Evolutionary conservation across 2,329 filamentous ascomycete species (phyloP), one percentile per base, ranked within the genome.

Genomic region (Herpomyces periplanetae): DNA sequence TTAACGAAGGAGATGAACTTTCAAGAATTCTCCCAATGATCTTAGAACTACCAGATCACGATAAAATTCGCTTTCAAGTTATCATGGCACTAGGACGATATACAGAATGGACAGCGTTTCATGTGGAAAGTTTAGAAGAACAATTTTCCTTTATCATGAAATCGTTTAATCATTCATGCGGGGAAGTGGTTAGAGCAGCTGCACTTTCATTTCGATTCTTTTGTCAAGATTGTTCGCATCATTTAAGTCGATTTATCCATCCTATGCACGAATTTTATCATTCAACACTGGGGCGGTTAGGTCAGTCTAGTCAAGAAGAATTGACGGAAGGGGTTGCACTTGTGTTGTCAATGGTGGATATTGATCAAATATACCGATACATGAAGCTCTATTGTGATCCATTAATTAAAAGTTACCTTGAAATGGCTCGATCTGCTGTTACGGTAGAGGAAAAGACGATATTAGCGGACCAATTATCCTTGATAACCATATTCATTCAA

Each of bases 31-130:
- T 96, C 42, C 73, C 73, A 8, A 47, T 96, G 22, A 57, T 96
- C 25, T 69, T 87, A 5, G 66, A 84, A 33, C 85, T 96, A 24
- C 80, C 80, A 0, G 61, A 66, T 31, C 80, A 96, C 31, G 69
- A 91, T 39, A 96, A 91, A 43, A 52, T 96, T n/a, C 68, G 73
- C 4, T 96, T 96, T 39, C 75, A 85, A 25, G 75, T 75, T 4
- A 87, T 91, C 31, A 88, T 96, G 71, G 73, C 84, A 3, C 51
- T 96, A 10, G 80, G 71, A 14, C 55, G 80, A 25, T 96, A 96
- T 34, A 96, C 84, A 0, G 75, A 91, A 37, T 96, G 80, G 80
- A 96, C 84, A 1, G 58, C 80, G 3, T 59, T 69, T 18, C 80
- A 96, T 32, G 68, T 75, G 0, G 69, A 88, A 23, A 85, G 75